Base-by-base conservation (phyloP, 2,329 filamentous ascomycete genomes). In the Cercospora beticola region DNA sequence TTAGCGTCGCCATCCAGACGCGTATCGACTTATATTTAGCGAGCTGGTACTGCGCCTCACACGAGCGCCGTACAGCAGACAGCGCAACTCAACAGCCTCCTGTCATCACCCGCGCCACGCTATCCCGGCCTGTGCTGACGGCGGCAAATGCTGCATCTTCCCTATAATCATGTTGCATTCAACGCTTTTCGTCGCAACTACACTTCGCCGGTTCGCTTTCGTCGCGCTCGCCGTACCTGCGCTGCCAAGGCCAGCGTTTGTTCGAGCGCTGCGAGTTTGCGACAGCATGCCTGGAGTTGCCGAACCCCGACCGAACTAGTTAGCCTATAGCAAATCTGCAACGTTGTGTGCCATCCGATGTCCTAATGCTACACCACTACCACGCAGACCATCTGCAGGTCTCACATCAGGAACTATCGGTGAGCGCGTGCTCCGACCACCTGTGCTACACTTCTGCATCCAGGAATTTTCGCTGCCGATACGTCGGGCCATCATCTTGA, bases 21-120 rank as follows among this genome's bases (percentile, higher is more conserved):
- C 56, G 56, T 36, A 36, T 59, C 56, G 56, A 31, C 49, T 36
- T 59, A 59, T 59, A 33, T 36, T 59, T 59, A 59, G 56, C 56
- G 56, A 59, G 56, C 56, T 31, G 54, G 21, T 36, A 31, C 56
- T 59, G 56, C 56, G 56, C 56, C 56, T 59, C 56, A 59, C 18
- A 10, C 28, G 21, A 56, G 28, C 56, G 31, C 54, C 23, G 26
- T n/a, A 36, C 30, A 36, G 18, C 28, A 31, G 56, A 10, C 21
- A 12, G 14, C 28, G 23, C 56, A 36, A 21, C 30, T 10, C 56
- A 59, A 36, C 31, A 59, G 30, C 28, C 56, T 33, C 28, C 31
- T 36, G 56, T 59, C 56, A 21, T 59, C 18, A n/a, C 56, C 56
- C 31, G 28, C 56, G 56, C 56, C 56, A 59, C 31, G 28, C 28